Percentiles rank a stretch among this genome's conserved stretches.
phyloP scores from a whole-genome alignment of 768 basidiomycete species.

The Punctularia strigosozonata region DNA sequence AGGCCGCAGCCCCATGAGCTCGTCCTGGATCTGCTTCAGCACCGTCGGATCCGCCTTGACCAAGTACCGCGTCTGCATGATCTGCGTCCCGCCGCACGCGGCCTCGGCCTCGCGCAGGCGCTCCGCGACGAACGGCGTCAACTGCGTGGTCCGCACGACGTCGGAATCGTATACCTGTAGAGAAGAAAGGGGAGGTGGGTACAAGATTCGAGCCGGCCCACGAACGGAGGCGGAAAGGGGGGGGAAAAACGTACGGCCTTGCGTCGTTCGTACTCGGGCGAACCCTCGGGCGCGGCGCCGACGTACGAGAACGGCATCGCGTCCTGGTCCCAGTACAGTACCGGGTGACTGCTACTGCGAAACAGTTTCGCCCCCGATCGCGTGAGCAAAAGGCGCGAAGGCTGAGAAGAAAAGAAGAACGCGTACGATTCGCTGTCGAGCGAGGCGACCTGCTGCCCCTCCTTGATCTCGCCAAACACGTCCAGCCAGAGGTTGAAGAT shows the following conservation, averaged over 20 bases:
- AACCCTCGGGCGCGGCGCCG: conserved; percentile 53
- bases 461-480: conserved; percentile 79
- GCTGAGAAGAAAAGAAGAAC: background rate
- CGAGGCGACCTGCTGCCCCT: conserved; percentile 30
- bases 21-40: conserved; percentile 46
- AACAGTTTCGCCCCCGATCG: background rate
- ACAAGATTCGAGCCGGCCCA: background rate
- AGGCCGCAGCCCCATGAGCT: conserved; percentile 5
- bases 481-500: conserved; percentile 84
- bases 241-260: conserved; percentile 38
- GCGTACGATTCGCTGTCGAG: conserved; percentile 15
- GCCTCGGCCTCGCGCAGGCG: conserved; percentile 56
- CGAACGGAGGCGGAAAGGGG: background rate
- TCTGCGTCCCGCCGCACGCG: conserved; percentile 41
- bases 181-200: background rate
- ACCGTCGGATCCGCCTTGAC: conserved; percentile 59
- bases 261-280: conserved; percentile 67
- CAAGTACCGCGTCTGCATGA: conserved; percentile 51
- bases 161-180: conserved; percentile 58
- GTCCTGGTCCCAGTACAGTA: conserved; percentile 61
- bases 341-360: conserved; percentile 23
- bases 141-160: conserved; percentile 52
- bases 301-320: conserved; percentile 47
- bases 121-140: conserved; percentile 47
- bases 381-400: too few relatives aligned